A percentile compares a stretch with the other conserved stretches of the same genome.
Evolutionary conservation across 257 asterid genomes (phyloP).

Genomic region (Marsdenia floribunda): DNA sequence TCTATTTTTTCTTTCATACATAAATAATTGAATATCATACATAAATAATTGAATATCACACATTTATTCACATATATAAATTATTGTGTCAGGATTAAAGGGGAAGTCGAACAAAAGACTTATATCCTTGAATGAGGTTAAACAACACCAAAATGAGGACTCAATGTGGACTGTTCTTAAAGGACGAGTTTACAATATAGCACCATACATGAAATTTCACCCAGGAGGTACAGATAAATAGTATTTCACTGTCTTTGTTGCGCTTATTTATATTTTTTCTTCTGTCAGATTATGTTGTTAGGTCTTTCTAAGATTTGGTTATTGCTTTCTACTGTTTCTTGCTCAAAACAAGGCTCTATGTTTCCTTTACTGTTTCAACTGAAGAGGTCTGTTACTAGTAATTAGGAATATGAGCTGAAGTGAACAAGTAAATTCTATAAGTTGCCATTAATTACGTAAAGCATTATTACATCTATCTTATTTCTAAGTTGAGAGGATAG

Average conservation of each 20-base stretch:
- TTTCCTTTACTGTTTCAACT: not conserved
- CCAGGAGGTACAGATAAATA: constrained; percentile 73
- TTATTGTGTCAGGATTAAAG: constrained; percentile 53
- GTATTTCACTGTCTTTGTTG: not conserved
- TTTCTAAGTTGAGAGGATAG: not conserved
- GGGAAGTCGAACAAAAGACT: constrained; percentile 77
- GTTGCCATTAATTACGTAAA: not conserved
- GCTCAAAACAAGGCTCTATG: not conserved
- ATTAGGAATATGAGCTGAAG: not conserved
- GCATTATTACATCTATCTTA: not conserved
- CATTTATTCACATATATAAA: constrained; percentile 1
- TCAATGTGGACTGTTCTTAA: constrained; percentile 97
- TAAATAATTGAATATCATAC: not conserved
- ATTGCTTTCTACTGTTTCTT: not conserved
- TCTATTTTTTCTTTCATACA: not conserved
- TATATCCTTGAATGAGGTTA: constrained; percentile 72
- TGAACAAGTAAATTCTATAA: not conserved
- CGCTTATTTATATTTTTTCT: not conserved
- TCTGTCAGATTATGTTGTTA: not conserved
- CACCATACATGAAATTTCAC: constrained; percentile 93
- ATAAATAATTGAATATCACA: not conserved
- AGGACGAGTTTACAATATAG: constrained; percentile 84
- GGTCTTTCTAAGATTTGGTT: not conserved
- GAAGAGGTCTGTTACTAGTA: not conserved
- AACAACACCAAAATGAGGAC: constrained; percentile 66